These are phyloP conservation scores for Starmerella stigmatis DNA, from an alignment of 805 yeast genomes.

Conservation along the genomic window DNA sequence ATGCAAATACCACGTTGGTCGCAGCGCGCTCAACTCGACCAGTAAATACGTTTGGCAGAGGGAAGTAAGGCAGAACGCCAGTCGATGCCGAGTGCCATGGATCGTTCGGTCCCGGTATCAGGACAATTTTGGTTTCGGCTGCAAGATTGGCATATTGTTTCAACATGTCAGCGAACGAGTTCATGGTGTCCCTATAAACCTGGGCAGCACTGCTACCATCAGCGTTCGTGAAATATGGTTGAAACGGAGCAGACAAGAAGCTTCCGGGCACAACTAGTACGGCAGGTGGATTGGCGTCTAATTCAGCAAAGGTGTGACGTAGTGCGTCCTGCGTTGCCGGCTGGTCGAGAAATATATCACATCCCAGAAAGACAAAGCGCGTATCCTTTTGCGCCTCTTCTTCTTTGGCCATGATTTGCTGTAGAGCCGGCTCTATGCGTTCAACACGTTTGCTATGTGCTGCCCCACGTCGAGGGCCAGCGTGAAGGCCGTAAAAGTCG, in stretches of 20 bases:
- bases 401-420: slow-evolving; percentile 42
- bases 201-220: slow-evolving; percentile 41
- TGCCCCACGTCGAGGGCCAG: slow-evolving; percentile 19
- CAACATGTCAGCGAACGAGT: slow-evolving; percentile 56
- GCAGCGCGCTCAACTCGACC: slow-evolving; percentile 52
- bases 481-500: slow-evolving; percentile 52
- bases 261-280: slow-evolving; percentile 77
- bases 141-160: slow-evolving; percentile 48
- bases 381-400: slow-evolving; percentile 46
- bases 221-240: slow-evolving; percentile 28
- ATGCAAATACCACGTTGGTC: slow-evolving; percentile 44
- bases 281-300: slow-evolving; percentile 51
- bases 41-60: slow-evolving; percentile 63
- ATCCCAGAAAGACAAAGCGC: slow-evolving; percentile 60
- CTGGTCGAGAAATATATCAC: slow-evolving; percentile 59
- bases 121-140: slow-evolving; percentile 45
- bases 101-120: slow-evolving; percentile 85
- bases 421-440: slow-evolving; percentile 53
- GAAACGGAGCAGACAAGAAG: slow-evolving; percentile 57
- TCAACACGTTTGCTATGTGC: slow-evolving; percentile 22
- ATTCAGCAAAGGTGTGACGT: slow-evolving; percentile 45
- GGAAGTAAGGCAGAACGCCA: slow-evolving; percentile 58
- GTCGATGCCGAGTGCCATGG: slow-evolving; percentile 79
- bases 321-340: slow-evolving; percentile 50
- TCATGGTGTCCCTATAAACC: slow-evolving; percentile 49